These are phyloP conservation scores for Trebouxia sp. DNA, from an alignment of 139 green algal genomes.

Conservation along the genomic window DNA sequence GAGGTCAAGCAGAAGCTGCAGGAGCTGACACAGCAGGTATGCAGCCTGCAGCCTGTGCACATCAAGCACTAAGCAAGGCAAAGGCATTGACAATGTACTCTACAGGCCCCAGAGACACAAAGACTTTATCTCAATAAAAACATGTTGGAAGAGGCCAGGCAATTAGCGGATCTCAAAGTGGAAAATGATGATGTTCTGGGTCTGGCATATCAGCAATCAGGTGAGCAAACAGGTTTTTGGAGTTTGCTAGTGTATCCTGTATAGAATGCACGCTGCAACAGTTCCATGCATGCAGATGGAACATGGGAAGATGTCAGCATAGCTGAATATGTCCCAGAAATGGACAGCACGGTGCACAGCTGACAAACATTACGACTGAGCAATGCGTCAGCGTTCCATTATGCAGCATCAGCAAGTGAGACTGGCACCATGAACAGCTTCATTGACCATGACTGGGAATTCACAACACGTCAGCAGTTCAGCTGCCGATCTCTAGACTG, in stretches of 20 bases:
- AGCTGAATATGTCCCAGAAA: constrained; percentile 30
- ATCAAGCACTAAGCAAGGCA: background rate
- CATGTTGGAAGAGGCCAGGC: constrained; percentile 76
- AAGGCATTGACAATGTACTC: background rate
- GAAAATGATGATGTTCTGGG: constrained; percentile 84
- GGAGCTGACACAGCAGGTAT: constrained; percentile 74
- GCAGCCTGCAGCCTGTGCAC: background rate
- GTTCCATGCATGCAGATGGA: constrained; percentile 39
- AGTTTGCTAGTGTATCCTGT: no score
- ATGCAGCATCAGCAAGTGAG: no score
- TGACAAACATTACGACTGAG: no score
- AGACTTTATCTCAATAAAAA: constrained; percentile 51
- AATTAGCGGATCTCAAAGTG: constrained; percentile 78
- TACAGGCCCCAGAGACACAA: constrained; percentile 66
- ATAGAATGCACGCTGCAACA: no score
- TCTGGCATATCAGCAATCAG: constrained; percentile 53
- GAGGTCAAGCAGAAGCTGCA: constrained; percentile 88
- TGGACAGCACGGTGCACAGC: background rate
- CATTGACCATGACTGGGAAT: no score
- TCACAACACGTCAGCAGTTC: no score
- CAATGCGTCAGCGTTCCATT: no score
- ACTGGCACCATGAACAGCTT: no score
- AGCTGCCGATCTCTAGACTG: no score
- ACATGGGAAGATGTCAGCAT: constrained; percentile 39
- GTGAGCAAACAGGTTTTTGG: background rate